Evolutionary conservation across 208 protist genomes (phyloP).

Genomic region (Acanthamoeba castellanii): DNA sequence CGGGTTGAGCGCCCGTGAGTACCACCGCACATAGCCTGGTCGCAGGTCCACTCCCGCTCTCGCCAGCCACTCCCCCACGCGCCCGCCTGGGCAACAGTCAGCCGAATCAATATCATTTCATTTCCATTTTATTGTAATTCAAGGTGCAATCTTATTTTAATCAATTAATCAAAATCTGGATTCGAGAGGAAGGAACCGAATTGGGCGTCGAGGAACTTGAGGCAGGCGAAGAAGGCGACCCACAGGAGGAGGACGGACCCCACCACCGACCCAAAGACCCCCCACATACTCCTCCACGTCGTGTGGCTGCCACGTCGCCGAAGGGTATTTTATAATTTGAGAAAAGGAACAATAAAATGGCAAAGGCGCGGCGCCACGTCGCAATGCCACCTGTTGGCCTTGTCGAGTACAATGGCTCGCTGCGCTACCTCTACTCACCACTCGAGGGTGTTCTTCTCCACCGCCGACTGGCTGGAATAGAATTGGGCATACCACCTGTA

Average conservation of each 20-base stretch:
- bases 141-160: background rate
- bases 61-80: conserved; percentile 4
- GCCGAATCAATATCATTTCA: background rate
- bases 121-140: background rate
- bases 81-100: background rate
- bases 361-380: too few species aligned
- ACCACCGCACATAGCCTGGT: conserved; percentile 38
- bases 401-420: too few species aligned
- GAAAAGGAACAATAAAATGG: too few species aligned
- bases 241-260: background rate
- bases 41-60: conserved; percentile 6
- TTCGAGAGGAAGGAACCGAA: background rate
- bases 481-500: conserved; percentile 61
- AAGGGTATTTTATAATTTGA: background rate
- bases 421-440: background rate
- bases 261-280: conserved; percentile 5
- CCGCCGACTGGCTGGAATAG: conserved; percentile 11
- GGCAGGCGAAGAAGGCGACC: conserved; percentile 15
- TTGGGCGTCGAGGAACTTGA: conserved; percentile 7
- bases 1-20: conserved; percentile 25
- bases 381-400: too few species aligned
- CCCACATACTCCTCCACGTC: background rate
- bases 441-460: conserved; percentile 32
- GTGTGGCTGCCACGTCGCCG: background rate
- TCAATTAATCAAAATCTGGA: background rate